These are phyloP conservation scores for Serendipita sp. DNA, from an alignment of 768 basidiomycete species.

Conservation along the genomic window DNA sequence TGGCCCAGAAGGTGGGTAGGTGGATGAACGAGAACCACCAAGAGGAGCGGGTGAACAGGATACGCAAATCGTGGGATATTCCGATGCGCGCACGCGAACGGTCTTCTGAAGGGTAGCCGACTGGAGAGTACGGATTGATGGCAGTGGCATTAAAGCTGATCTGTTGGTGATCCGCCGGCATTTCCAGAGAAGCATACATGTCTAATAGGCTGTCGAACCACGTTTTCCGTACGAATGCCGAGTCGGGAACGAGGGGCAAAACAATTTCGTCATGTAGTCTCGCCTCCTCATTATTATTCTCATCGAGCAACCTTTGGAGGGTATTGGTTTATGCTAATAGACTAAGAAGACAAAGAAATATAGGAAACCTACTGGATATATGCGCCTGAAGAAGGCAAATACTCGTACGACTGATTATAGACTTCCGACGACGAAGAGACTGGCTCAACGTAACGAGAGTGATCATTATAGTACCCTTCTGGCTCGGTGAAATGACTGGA, in stretches of 20 bases:
- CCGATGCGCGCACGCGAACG: not conserved
- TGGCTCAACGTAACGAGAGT: not conserved
- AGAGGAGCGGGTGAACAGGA: not conserved
- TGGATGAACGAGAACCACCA: slow-evolving; percentile 10
- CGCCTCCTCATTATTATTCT: not conserved
- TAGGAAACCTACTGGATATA: slow-evolving; percentile 1
- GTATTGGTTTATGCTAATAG: not conserved
- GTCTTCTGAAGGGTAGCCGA: not conserved
- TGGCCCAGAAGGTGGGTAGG: slow-evolving; percentile 9
- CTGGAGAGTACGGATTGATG: not conserved
- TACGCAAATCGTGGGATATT: not conserved
- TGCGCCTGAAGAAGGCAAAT: slow-evolving; percentile 1
- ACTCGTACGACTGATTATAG: not conserved
- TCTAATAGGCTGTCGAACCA: slow-evolving; percentile 64
- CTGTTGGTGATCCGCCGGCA: not conserved
- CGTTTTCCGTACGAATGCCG: slow-evolving; percentile 43
- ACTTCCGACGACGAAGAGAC: not conserved
- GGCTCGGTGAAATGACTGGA: no score
- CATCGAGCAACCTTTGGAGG: not conserved
- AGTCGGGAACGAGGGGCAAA: not conserved
- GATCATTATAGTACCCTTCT: not conserved
- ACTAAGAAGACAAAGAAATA: not conserved
- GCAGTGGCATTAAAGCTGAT: not conserved
- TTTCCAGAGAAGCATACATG: slow-evolving; percentile 28
- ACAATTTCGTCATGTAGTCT: not conserved